phyloP scores from a whole-genome alignment of 345 rosid genomes.

The Limnanthes douglasii region DNA sequence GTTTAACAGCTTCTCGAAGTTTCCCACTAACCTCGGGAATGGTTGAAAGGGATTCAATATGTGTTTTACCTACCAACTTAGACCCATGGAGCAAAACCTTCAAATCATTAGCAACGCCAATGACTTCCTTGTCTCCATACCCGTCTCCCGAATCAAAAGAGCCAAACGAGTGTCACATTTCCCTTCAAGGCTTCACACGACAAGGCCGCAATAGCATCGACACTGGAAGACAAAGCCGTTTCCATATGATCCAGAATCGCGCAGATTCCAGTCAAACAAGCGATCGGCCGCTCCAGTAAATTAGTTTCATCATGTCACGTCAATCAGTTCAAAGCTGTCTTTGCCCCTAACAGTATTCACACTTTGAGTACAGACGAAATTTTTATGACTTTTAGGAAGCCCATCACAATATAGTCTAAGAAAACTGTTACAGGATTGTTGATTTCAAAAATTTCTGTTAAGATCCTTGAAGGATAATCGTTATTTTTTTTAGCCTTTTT shows the following conservation, averaged over 20 bases:
- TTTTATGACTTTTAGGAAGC: no score
- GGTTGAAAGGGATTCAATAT: constrained; percentile 22
- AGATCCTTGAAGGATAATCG: no score
- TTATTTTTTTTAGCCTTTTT: no score
- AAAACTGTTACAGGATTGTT: no score
- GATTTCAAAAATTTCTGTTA: no score
- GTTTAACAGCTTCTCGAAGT: constrained; percentile 41
- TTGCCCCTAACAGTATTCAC: no score
- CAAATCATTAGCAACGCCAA: constrained; percentile 56
- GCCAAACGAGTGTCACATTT: constrained; percentile 30
- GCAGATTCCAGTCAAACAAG: constrained; percentile 34
- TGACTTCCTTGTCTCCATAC: constrained; percentile 40
- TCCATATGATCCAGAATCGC: constrained; percentile 42
- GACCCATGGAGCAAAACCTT: constrained; percentile 63
- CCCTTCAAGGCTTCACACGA: constrained; percentile 57
- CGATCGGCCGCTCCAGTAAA: constrained; percentile 19
- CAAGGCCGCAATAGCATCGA: constrained; percentile 52
- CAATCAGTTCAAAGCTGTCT: no score
- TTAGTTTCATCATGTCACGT: constrained; percentile 29
- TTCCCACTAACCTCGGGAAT: constrained; percentile 43
- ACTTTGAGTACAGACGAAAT: no score
- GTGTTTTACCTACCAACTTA: constrained; percentile 29
- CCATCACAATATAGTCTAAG: no score
- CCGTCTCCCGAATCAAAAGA: constrained; percentile 52
- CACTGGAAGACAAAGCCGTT: constrained; percentile 26